Conservation (phyloP, 2,329 filamentous ascomycete species). For the Arthrobotrys entomopaga region DNA sequence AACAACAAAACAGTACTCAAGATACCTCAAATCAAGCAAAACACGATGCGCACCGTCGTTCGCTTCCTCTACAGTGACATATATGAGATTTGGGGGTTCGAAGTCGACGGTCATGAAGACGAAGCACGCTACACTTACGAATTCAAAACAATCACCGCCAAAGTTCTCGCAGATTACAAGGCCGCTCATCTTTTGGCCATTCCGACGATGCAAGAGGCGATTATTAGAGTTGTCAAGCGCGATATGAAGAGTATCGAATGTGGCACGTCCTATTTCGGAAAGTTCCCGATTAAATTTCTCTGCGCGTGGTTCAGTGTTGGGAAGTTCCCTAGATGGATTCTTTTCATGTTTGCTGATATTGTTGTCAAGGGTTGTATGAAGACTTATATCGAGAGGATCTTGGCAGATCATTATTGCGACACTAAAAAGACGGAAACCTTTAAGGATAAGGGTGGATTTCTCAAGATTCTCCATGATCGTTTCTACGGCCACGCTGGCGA, state of each 20-base stretch:
- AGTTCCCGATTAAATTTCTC: conserved; percentile 3
- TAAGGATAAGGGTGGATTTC: conserved; percentile 1
- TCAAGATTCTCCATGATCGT: neutral
- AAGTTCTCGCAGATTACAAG: conserved; percentile 12
- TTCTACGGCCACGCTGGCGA: no score
- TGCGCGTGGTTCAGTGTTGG: neutral
- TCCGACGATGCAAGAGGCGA: neutral
- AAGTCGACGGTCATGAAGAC: conserved; percentile 5
- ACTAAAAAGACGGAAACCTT: neutral
- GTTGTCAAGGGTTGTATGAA: neutral
- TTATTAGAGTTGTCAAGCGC: neutral
- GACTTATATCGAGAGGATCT: neutral
- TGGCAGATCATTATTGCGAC: neutral
- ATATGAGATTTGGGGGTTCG: conserved; percentile 28
- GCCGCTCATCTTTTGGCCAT: neutral
- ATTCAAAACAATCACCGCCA: neutral
- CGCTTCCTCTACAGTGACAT: conserved; percentile 23
- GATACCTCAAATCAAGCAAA: neutral
- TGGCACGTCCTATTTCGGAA: neutral
- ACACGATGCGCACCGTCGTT: conserved; percentile 20
- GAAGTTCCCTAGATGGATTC: neutral
- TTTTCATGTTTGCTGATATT: conserved; percentile 3
- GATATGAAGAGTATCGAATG: neutral
- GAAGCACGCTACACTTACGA: neutral
- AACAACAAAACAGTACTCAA: neutral